Percentiles rank a stretch among this genome's conserved stretches.
Conservation (phyloP, 768 basidiomycete genomes). For the Zangia roseola region DNA sequence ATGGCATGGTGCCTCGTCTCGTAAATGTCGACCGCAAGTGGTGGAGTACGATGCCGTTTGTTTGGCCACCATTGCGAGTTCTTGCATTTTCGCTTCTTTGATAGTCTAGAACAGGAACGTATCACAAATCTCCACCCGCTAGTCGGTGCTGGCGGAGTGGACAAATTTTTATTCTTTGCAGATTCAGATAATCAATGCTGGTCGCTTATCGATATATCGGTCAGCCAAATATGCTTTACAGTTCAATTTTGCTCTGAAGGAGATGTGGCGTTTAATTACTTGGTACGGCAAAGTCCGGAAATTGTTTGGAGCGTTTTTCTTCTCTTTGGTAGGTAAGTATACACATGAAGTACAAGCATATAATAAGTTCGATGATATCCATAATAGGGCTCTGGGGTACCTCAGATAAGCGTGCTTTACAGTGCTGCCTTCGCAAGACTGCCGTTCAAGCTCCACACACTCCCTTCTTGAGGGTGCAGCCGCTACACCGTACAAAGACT, state of each 20-base stretch:
- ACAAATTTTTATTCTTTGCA: background rate
- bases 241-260: conserved; percentile 16
- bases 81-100: conserved; percentile 2
- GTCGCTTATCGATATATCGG: too few relatives aligned
- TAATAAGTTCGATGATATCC: too few relatives aligned
- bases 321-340: too few relatives aligned
- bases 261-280: conserved; percentile 26
- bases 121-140: background rate
- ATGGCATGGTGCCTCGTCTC: conserved; percentile 9
- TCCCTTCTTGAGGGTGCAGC: conserved; percentile 52
- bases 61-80: background rate
- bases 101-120: conserved; percentile 1
- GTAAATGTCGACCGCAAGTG: conserved; percentile 10
- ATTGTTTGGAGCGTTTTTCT: too few relatives aligned
- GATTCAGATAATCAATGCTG: conserved; percentile 1
- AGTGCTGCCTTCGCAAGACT: conserved; percentile 7
- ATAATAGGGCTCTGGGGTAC: background rate
- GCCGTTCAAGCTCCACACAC: conserved; percentile 48
- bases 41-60: background rate
- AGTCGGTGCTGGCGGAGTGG: background rate
- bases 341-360: too few relatives aligned
- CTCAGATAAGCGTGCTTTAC: conserved; percentile 3
- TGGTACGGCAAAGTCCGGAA: background rate
- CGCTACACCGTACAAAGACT: conserved; percentile 34
- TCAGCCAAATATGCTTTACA: background rate